Base-by-base conservation (phyloP, 2,329 filamentous ascomycete species). In the Pseudopithomyces chartarum region DNA sequence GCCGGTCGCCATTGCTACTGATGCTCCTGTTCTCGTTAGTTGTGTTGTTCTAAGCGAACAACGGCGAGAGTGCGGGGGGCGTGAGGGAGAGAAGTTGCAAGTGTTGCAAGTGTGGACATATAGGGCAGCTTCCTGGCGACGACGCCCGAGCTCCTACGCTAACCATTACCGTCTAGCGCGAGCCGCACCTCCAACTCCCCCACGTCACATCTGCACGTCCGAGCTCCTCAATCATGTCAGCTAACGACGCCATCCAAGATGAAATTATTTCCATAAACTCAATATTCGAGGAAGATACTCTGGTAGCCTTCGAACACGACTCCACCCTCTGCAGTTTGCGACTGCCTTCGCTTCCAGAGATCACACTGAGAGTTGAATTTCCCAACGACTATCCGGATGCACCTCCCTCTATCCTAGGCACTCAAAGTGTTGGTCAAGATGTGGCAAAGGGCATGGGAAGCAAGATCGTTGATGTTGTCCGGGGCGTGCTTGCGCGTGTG, bases 191-290 rank as follows among this genome's bases (percentile, higher is more conserved):
- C 49, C 15, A 20, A n/a, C 7, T 33, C n/a, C 32, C 23, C 13
- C 48, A 33, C 44, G 20, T 22, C 29, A 29, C 26, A 29, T 8
- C 26, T 29, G 26, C 23, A 42, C 36, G 48, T 39, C 51, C 12
- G 20, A 38, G 45, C 34, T 44, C 55, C 47, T 40, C 59, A 62
- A 65, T 58, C 56, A 71, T 71, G 64, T 60, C 64, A 44, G 47
- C 55, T 34, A 72, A 73, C 64, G 69, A 71, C 42, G 67, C 81
- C 48, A 82, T 94, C 23, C 74, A 77, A 47, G 90, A 95, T 76
- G 91, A 95, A 73, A 79, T 93, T 29, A 89, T 89, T 69, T 91
- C 89, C 60, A 89, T 95, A 69, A 95, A 94, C 76, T 90, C 91
- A 53, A 95, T 95, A 62, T 95, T 93, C 76, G 88, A 87, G 61